A percentile compares a stretch with the other conserved stretches of the same genome.
Evolutionary conservation across 257 asterid species (phyloP).

Genomic region (Solanum virginianum): DNA sequence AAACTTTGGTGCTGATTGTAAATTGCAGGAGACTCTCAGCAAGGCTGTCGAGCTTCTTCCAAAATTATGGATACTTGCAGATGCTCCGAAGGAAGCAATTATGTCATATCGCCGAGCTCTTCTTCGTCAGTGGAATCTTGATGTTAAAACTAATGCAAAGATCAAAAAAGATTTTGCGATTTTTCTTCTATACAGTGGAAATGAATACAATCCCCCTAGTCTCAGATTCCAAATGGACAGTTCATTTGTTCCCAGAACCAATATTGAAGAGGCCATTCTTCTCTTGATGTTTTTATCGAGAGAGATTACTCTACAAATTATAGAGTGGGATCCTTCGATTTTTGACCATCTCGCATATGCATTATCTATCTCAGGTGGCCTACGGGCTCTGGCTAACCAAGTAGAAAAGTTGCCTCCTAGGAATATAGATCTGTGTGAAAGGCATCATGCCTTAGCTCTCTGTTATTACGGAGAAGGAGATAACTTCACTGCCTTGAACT

Average conservation of each 20-base stretch:
- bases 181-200: constrained; percentile 76
- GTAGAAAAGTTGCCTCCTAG: constrained; percentile 79
- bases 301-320: constrained; percentile 41
- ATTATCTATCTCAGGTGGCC: constrained; percentile 64
- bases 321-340: constrained; percentile 81
- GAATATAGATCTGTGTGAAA: constrained; percentile 37
- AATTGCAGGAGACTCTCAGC: constrained; percentile 77
- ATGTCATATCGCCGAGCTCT: constrained; percentile 78
- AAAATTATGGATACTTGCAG: constrained; percentile 70
- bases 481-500: constrained; percentile 42
- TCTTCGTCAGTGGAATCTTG: constrained; percentile 79
- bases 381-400: constrained; percentile 63
- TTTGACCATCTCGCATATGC: constrained; percentile 77
- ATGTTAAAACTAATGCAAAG: constrained; percentile 52
- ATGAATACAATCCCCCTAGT: constrained; percentile 61
- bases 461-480: constrained; percentile 74
- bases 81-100: constrained; percentile 60
- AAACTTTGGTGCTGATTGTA: constrained; percentile 68
- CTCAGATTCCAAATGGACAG: constrained; percentile 60
- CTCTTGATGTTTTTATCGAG: constrained; percentile 60
- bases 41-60: constrained; percentile 88
- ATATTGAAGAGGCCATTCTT: constrained; percentile 79
- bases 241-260: constrained; percentile 74
- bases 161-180: constrained; percentile 71
- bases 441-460: constrained; percentile 61